Conservation (phyloP, 1,284 basidiomycete genomes). For the Phylloporus sp. region DNA sequence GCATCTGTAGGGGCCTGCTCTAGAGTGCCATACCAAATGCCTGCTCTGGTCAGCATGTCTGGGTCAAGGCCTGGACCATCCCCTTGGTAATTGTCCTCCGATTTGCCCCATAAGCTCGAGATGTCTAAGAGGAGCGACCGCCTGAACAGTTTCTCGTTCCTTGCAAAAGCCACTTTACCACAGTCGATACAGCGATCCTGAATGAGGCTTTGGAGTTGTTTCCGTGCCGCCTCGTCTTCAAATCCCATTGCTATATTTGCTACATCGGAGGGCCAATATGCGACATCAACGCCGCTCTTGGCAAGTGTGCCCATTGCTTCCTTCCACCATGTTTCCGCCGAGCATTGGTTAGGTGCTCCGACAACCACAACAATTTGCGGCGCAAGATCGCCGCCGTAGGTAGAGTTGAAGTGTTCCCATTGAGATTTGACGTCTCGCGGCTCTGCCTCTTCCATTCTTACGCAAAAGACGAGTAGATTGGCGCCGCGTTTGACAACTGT, state of each 20-base stretch:
- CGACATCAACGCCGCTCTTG: slow-evolving; percentile 15
- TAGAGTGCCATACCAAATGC: slow-evolving; percentile 24
- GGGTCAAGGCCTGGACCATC: slow-evolving; percentile 7
- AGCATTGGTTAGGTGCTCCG: slow-evolving; percentile 14
- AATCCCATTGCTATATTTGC: neutral
- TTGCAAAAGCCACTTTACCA: slow-evolving; percentile 11
- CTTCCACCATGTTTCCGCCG: slow-evolving; percentile 29
- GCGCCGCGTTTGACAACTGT: slow-evolving; percentile 25
- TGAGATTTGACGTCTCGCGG: slow-evolving; percentile 19
- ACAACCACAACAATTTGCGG: slow-evolving; percentile 29
- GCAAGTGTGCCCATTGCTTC: neutral
- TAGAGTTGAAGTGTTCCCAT: slow-evolving; percentile 30
- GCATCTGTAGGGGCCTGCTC: too few relatives aligned
- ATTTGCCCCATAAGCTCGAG: slow-evolving; percentile 16
- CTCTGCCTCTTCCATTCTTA: slow-evolving; percentile 9
- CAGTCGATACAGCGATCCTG: slow-evolving; percentile 27
- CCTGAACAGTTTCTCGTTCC: slow-evolving; percentile 22
- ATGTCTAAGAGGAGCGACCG: slow-evolving; percentile 19
- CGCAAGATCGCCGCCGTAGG: slow-evolving; percentile 31
- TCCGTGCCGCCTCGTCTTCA: neutral
- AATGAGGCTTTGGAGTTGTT: slow-evolving; percentile 19
- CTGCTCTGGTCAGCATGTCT: slow-evolving; percentile 24
- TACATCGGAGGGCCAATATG: slow-evolving; percentile 9
- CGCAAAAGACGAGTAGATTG: slow-evolving; percentile 34
- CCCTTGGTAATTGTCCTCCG: slow-evolving; percentile 6